Evolutionary conservation across 2,329 filamentous ascomycete genomes (phyloP).

Genomic region (Nectriaceae sp.): DNA sequence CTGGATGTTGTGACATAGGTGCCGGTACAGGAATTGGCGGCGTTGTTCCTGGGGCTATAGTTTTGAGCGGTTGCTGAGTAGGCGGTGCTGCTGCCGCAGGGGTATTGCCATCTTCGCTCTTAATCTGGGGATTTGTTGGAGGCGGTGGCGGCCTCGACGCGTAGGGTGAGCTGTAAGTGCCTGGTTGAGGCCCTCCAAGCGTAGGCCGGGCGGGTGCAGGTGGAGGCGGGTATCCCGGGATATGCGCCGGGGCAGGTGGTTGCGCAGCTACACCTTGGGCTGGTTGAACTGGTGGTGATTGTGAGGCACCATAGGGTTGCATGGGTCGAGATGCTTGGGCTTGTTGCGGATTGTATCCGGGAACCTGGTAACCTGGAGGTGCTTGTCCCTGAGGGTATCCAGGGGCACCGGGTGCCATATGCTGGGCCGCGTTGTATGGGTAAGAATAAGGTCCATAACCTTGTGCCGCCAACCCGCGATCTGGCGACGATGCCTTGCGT

Average conservation of each 20-base stretch:
- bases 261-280: constrained; percentile 27
- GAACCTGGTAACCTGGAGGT: constrained; percentile 36
- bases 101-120: constrained; percentile 31
- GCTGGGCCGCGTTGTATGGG: constrained; percentile 32
- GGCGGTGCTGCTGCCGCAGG: constrained; percentile 8
- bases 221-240: constrained; percentile 37
- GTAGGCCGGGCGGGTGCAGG: constrained; percentile 38
- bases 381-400: constrained; percentile 38
- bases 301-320: constrained; percentile 31
- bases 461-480: constrained; percentile 44
- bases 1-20: constrained; percentile 13
- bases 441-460: constrained; percentile 41
- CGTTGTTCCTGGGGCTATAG: constrained; percentile 16
- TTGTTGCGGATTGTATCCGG: constrained; percentile 35
- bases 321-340: constrained; percentile 30
- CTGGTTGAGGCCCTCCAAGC: constrained; percentile 32
- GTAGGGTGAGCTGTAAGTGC: constrained; percentile 41
- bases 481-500: constrained; percentile 56
- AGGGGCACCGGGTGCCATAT: constrained; percentile 34
- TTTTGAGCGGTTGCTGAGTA: constrained; percentile 16
- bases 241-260: constrained; percentile 36
- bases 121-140: constrained; percentile 26
- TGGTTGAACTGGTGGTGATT: constrained; percentile 29
- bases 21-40: constrained; percentile 18
- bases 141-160: constrained; percentile 36